Evolutionary conservation across 345 rosid species (phyloP).

Genomic region (Eucalyptus dawsonii): DNA sequence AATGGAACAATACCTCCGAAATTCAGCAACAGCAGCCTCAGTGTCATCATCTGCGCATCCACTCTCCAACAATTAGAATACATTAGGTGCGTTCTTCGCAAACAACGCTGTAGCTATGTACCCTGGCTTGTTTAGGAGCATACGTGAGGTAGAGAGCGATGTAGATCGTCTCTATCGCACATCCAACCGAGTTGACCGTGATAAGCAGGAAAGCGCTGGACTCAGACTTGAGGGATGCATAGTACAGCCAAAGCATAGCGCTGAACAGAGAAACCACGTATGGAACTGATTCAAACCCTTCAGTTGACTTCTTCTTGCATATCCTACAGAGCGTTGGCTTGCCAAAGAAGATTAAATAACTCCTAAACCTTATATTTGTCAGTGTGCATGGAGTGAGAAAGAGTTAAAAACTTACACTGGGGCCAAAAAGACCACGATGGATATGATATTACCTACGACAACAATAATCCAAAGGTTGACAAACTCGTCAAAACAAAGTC

Average conservation of each 20-base stretch:
- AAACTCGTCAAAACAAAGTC: background rate
- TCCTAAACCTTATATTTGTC: background rate
- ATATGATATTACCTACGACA: slow-evolving; percentile 43
- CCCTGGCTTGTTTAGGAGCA: slow-evolving; percentile 51
- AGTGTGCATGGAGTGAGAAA: background rate
- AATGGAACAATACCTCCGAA: slow-evolving; percentile 34
- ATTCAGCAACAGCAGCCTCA: slow-evolving; percentile 45
- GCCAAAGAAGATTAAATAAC: background rate
- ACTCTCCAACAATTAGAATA: background rate
- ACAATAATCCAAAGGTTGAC: background rate
- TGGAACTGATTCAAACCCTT: slow-evolving; percentile 56
- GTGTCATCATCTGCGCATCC: slow-evolving; percentile 36
- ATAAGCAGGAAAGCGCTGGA: slow-evolving; percentile 47
- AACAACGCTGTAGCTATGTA: background rate
- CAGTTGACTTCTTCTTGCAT: slow-evolving; percentile 41
- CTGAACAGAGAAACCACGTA: slow-evolving; percentile 43
- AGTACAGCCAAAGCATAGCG: slow-evolving; percentile 52
- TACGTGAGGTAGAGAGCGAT: slow-evolving; percentile 40
- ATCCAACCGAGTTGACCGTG: slow-evolving; percentile 80
- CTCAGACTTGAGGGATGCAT: slow-evolving; percentile 29
- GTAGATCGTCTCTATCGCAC: slow-evolving; percentile 55
- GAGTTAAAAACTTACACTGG: slow-evolving; percentile 49
- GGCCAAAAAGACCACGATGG: slow-evolving; percentile 42
- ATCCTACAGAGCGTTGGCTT: slow-evolving; percentile 52
- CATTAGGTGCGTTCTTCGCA: too few relatives aligned